Percentiles rank a stretch among this genome's conserved stretches.
phyloP scores from a whole-genome alignment of 257 asterid genomes.

The Solanum tarijense region DNA sequence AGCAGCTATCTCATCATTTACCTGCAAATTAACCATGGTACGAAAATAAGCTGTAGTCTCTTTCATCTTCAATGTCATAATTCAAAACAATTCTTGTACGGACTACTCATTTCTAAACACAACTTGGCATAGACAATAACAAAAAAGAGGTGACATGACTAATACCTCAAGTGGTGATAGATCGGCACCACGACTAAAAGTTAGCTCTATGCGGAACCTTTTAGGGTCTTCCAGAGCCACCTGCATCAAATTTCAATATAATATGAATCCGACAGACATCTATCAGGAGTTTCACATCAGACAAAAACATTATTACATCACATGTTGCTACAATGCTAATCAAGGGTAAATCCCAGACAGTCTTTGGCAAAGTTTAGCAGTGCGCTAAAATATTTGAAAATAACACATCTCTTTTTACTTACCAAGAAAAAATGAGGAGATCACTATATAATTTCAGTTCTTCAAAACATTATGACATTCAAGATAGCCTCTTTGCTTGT shows the following conservation, averaged over 20 bases:
- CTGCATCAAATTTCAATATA: constrained; percentile 29
- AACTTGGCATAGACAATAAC: background rate
- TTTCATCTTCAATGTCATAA: background rate
- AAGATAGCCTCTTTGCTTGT: background rate
- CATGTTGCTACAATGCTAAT: background rate
- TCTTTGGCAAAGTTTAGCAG: background rate
- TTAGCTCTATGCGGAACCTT: constrained; percentile 75
- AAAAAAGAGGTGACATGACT: background rate
- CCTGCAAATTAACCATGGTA: constrained; percentile 25
- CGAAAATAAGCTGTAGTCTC: background rate
- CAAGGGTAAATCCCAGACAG: background rate
- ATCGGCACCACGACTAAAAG: constrained; percentile 92
- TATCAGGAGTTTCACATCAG: background rate
- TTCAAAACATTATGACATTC: background rate
- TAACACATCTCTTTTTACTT: background rate
- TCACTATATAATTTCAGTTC: background rate
- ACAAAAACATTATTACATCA: background rate
- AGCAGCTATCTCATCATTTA: constrained; percentile 50
- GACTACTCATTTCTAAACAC: background rate
- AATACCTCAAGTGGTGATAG: constrained; percentile 82
- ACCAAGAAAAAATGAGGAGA: background rate
- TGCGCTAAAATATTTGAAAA: background rate
- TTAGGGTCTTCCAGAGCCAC: constrained; percentile 76
- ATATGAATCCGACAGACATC: background rate
- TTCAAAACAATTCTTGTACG: background rate